Evolutionary conservation across 2,329 filamentous ascomycete species (phyloP), one percentile per base, ranked within the genome.

Genomic region (Claviceps paspali): DNA sequence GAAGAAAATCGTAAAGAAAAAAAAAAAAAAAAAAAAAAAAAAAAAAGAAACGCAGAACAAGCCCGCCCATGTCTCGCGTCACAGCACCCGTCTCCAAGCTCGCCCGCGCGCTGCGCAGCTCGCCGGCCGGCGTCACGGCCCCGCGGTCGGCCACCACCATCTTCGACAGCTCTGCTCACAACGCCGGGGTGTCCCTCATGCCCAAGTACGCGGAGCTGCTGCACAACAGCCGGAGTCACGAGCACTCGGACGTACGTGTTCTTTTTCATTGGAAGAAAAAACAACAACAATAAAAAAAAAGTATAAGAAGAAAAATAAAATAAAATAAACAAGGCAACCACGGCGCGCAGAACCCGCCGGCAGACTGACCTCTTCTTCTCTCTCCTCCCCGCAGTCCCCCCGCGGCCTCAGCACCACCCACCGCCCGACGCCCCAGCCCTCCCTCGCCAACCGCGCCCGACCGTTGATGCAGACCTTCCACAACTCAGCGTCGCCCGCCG

Each of bases 401-500:
- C 63, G 65, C 41, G 50, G 52, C 48, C 56, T 68, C 44, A 62
- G 61, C 37, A 66, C 64, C 42, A 57, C 62, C 39, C 65, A 68
- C 50, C 63, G 65, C 37, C 65, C 66, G 34, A 62, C 61, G 7
- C 60, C 63, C 18, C 60, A 61, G 39, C 60, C 61, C 43, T 56
- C 64, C 42, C 53, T 63, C 47, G 46, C 58, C 52, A 55, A 58
- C 50, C 64, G 63, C 45, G 57, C 58, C 41, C 59, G 68, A 49
- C 73, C 72, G 29, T 57, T 78, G 39, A 78, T 79, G 73, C 74
- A 79, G 59, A 71, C 68, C 50, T 77, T 78, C 61, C 60, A 62
- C 48, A n/a, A n/a, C n/a, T 64, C 65, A 17, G 63, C 65, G n/a
- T 54, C 65, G 5, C 53, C 66, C 17, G 63, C 66, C 14, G 54